Evolutionary conservation across 305 asterid genomes (phyloP), one percentile per base, ranked within the genome.

Genomic region (Fraxinus sp.): DNA sequence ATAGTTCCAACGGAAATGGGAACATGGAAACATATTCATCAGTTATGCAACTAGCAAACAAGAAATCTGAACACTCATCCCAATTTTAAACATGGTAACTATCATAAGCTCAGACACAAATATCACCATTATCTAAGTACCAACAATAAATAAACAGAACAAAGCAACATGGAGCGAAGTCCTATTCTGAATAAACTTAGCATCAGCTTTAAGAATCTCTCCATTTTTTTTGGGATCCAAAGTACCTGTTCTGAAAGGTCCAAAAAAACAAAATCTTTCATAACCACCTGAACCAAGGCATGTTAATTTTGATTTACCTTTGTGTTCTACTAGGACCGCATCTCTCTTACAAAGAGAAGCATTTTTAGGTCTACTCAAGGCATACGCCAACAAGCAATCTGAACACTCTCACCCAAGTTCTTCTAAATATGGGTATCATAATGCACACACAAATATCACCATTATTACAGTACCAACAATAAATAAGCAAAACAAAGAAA

Each of bases 11-110:
- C 35, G 20, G 33, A 75, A 13, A 79, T 76, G 46, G 78, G 57
- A 33, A 36, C 73, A 46, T 81, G 32, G 76, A 77, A 80, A 35
- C 11, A 18, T 75, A 39, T 20, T 62, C 81, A 33, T 26, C 41
- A 57, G 68, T 20, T 20, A 57, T n/a, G 4, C 26, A 57, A 57
- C 68, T 57, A 57, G 30, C 24, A 57, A 57, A 57, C 28, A 57
- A 18, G 28, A 57, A 52, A 57, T 18, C 68, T 18, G 68, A 57
- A 57, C 68, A 18, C 11, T 57, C 28, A 57, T 57, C 68, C 68
- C 20, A 57, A 22, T 57, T 57, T 22, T 57, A 57, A 57, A 18
- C 20, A 57, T 57, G 30, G 68, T 57, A 18, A n/a, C 68, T 57
- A 57, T 57, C 68, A 57, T 57, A 57, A 5, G 13, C 28, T 18